Evolutionary conservation across 257 asterid species (phyloP), one percentile per base, ranked within the genome.

Genomic region (Gardenia jasminoides): DNA sequence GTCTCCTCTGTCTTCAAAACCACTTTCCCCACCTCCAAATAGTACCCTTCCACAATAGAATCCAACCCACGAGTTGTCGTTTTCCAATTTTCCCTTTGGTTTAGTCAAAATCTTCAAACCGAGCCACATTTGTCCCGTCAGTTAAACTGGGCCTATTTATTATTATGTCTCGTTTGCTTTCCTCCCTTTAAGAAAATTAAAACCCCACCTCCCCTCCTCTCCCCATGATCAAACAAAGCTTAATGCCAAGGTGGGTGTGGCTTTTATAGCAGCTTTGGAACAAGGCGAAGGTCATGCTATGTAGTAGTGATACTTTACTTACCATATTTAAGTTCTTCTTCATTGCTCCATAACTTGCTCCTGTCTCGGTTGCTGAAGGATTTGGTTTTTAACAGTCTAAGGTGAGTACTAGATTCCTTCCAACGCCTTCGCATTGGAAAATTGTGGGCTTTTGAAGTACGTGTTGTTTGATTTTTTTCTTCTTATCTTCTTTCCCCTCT

Each of bases 201-300:
- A 84, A 77, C 84, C 70, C 77, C 88, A 77, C 56, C 62, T 47
- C 69, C 30, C 10, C 28, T 41, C 1, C 46, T 41, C 81, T 72
- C 82, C 48, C 48, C 76, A 67, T 88, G 89, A 85, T 80, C 88
- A 80, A 70, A 73, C 81, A 79, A 67, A 74, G 82, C 76, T 86
- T 76, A 79, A 66, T 84, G 74, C 75, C 47, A 81, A 77, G 74
- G 82, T 83, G 76, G 78, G 79, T 80, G 78, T 81, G 76, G 84
- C 82, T 74, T 83, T 80, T 33, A 26, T 70, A 72, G 80, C 67
- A 72, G 80, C 67, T 65, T 72, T 73, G 54, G 75, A 74, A 39
- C 64, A 56, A 28, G 72, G 31, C 24, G n/a, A 62, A 43, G 66
- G 58, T 76, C 46, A 69, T 10, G 69, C 62, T 39, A 47, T 68